Evolutionary conservation across 805 yeast genomes (phyloP).

Genomic region (Candida arabinofermentans): DNA sequence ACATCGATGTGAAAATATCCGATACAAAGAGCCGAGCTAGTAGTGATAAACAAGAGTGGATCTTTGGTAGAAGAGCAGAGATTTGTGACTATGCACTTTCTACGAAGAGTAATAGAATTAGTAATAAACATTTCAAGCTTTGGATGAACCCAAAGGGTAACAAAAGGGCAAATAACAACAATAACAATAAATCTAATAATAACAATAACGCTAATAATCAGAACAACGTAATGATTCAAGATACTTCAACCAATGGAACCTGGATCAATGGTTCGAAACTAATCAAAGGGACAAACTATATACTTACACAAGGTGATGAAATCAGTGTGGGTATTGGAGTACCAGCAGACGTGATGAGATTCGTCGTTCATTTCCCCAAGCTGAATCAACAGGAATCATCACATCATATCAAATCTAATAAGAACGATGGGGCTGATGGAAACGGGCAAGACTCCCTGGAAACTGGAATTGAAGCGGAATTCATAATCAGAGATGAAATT

Average conservation of each 20-base stretch:
- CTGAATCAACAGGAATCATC: conserved; percentile 28
- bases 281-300: conserved; percentile 73
- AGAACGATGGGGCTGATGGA: conserved; percentile 1
- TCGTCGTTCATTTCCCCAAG: conserved; percentile 47
- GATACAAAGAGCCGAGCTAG: conserved; percentile 11
- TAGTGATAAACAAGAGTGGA: conserved; percentile 29
- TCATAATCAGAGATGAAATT: conserved; percentile 75
- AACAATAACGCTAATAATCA: conserved; percentile 4
- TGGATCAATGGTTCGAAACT: conserved; percentile 71
- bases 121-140: conserved; percentile 66
- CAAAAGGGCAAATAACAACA: conserved; percentile 30
- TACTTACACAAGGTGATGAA: conserved; percentile 89
- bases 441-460: conserved; percentile 10
- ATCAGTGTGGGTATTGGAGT: conserved; percentile 88
- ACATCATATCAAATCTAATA: conserved; percentile 14
- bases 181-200: conserved; percentile 3
- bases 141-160: conserved; percentile 57
- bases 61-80: conserved; percentile 64
- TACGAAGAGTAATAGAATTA: conserved; percentile 57
- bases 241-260: conserved; percentile 90
- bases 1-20: conserved; percentile 28
- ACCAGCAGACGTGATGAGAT: conserved; percentile 56
- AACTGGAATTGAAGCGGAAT: conserved; percentile 40
- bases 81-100: conserved; percentile 60
- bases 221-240: conserved; percentile 51